These are phyloP conservation scores for Trichoderma oligosporum DNA, from an alignment of 2,329 filamentous ascomycete species.

Conservation along the genomic window DNA sequence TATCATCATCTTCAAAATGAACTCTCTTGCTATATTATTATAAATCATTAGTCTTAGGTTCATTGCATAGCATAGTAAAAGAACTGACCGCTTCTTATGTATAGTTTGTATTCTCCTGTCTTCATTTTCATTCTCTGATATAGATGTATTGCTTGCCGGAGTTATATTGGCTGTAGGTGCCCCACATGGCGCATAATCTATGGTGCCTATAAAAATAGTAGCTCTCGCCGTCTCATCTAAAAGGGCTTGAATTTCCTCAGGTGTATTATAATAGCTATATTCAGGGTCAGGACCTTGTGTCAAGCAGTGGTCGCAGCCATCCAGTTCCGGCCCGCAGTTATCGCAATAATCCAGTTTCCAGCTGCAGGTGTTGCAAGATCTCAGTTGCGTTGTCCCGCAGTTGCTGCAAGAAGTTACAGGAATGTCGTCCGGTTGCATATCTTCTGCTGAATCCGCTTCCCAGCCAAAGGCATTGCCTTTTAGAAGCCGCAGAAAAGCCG, in stretches of 20 bases:
- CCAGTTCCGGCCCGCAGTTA: background rate
- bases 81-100: too few relatives aligned
- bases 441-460: background rate
- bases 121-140: too few relatives aligned
- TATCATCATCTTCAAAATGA: background rate
- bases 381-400: background rate
- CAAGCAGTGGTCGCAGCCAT: background rate
- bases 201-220: too few relatives aligned
- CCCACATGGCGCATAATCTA: too few relatives aligned
- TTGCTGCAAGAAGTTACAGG: background rate
- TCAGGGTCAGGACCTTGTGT: too few relatives aligned
- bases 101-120: too few relatives aligned
- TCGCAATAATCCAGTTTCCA: background rate
- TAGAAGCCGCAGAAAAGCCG: background rate
- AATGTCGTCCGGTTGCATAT: background rate
- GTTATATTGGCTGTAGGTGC: too few relatives aligned
- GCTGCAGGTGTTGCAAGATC: background rate
- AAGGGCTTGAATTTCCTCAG: too few relatives aligned
- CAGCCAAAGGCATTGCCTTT: background rate
- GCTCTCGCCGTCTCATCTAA: too few relatives aligned
- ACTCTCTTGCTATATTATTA: background rate
- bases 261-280: too few relatives aligned
- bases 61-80: background rate
- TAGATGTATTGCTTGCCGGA: too few relatives aligned
- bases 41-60: background rate